Conservation (phyloP, 164 flowering plant species). For the Houttuynia cordata region DNA sequence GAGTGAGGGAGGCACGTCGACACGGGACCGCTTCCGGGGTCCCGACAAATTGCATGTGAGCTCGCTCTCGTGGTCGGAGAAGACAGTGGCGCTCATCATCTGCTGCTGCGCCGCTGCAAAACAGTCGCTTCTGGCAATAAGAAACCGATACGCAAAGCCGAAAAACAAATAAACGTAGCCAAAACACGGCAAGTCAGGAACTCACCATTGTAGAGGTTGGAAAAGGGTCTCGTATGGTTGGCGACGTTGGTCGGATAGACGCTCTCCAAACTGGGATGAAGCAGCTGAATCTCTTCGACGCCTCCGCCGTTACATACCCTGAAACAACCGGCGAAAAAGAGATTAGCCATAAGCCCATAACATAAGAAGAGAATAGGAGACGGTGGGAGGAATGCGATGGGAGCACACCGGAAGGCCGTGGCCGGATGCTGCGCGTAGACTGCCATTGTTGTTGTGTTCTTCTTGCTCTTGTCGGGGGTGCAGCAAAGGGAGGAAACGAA, state of each 20-base stretch:
- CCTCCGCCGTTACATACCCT: slow-evolving; percentile 4
- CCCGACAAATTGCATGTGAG: slow-evolving; percentile 24
- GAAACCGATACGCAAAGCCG: neutral
- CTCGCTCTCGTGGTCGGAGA: slow-evolving; percentile 23
- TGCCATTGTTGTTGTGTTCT: too few species aligned
- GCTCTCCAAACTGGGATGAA: neutral
- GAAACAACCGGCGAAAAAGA: too few species aligned
- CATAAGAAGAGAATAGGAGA: neutral
- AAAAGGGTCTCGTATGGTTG: neutral
- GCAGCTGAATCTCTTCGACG: slow-evolving; percentile 7
- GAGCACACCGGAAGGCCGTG: slow-evolving; percentile 1
- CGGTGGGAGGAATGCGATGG: neutral
- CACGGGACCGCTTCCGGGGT: slow-evolving; percentile 12
- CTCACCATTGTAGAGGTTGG: neutral
- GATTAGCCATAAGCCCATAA: too few species aligned
- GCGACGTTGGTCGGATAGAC: neutral
- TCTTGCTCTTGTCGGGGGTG: neutral
- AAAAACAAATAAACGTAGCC: neutral
- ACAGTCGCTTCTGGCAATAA: neutral
- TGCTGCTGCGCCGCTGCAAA: neutral
- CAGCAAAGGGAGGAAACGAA: neutral
- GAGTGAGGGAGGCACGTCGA: slow-evolving; percentile 3
- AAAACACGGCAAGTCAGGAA: too few species aligned
- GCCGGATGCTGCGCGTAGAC: slow-evolving; percentile 16
- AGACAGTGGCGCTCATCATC: slow-evolving; percentile 16